Base-by-base conservation (phyloP, 2,329 filamentous ascomycete genomes). In the Myriosclerotinia duriaeana region DNA sequence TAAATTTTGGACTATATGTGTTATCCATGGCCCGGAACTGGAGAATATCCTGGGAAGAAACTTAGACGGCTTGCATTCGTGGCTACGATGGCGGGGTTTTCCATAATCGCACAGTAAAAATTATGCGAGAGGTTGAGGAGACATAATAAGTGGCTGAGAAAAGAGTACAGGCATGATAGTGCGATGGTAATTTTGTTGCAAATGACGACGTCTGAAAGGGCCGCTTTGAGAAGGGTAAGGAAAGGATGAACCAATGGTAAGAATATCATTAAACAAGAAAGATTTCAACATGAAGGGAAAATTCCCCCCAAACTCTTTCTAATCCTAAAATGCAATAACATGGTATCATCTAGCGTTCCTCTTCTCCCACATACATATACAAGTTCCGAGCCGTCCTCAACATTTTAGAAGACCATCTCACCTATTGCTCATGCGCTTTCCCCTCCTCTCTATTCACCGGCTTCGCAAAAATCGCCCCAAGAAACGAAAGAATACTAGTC, bases 381-480 rank as follows among this genome's bases (percentile, higher is more conserved):
- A 53, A 53, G 26, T 26, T 26, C 26, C 26, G 3, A 26, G 26
- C 15, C 50, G 30, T 26, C 50, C 14, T 12, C 22, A n/a, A 34
- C 2, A 34, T 34, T 5, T 34, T 6, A 34, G 6, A 40, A 40
- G n/a, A n/a, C 44, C 44, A 2, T 40, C 44, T 5, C 20, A 46
- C 20, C 44, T 46, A 46, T 17, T 8, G 20, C 44, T 2, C 44
- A 46, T 46, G 44, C 0, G 2, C 2, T 17, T n/a, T n/a, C 3
- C 5, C 40, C 17, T 34, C 30, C 26, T 46, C 55, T 0, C 2
- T 59, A 17, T 3, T 54, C 7, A 50, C 60, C 1, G 60, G 48
- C 7, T 11, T 42, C 48, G 60, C 38, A 64, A 54, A 36, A 4
- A 44, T 14, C 9, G 60, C 60, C 8, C 60, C 60, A 11, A 64